Base-by-base conservation (phyloP, 2,329 filamentous ascomycete species). In the Thermoascus crustaceus region DNA sequence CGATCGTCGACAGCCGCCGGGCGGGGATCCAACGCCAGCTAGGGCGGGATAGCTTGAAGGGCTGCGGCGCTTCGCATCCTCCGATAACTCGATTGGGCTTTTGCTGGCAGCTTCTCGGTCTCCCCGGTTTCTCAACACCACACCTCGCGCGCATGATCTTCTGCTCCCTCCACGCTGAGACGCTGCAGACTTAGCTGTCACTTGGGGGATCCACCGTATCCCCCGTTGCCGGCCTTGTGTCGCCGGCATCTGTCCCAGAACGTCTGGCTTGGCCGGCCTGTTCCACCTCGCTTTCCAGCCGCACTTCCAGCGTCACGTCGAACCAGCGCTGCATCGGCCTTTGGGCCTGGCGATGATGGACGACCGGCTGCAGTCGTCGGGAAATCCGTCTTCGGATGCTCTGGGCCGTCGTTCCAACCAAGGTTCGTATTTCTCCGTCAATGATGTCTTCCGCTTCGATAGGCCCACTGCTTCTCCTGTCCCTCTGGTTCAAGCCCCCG, bases 341-440 rank as follows among this genome's bases (percentile, higher is more conserved):
- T 39, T 39, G 45, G 45, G 41, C 40, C 32, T 34, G 27, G 27
- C 43, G 38, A 44, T 31, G 40, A 51, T 37, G 35, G 35, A 31
- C 4, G 9, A 23, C 21, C 40, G 48, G 38, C 44, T 43, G 37
- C 46, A 49, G 39, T 37, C 44, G 10, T 43, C 37, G 16, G 20
- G 14, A 21, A 25, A 40, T 23, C 35, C 37, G 29, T 44, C 41
- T 14, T 35, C 34, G 17, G 36, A 34, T 34, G 36, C 41, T 46
- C 39, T 25, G 5, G 21, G 10, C 14, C 18, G 37, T 34, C 33
- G 39, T 48, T 42, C 46, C 37, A 37, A 37, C 47, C 45, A 46
- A 52, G 51, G 50, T 54, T 48, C 29, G 51, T 53, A 35, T 25
- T 22, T 18, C 13, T 21, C 22, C 13, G 19, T 32, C 3, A n/a